Percentiles rank a stretch among this genome's conserved stretches.
phyloP scores from a whole-genome alignment of 2,329 filamentous ascomycete species.

The Bipolaris bicolor region DNA sequence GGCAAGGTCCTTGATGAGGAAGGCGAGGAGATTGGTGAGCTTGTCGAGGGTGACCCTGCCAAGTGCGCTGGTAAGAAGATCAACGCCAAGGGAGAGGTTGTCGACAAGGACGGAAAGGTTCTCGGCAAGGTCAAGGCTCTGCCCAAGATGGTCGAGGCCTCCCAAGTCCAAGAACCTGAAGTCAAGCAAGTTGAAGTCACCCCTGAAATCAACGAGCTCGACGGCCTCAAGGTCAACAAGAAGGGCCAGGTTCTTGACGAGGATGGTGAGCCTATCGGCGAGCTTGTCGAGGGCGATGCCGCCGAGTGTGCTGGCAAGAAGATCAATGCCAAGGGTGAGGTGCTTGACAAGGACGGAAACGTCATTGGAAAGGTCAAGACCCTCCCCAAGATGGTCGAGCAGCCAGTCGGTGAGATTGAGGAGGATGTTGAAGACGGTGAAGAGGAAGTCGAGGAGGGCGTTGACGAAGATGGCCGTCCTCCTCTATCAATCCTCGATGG shows the following conservation, averaged over 20 bases:
- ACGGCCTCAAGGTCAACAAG: conserved; percentile 65
- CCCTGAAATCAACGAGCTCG: conserved; percentile 55
- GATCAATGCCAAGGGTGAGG: conserved; percentile 68
- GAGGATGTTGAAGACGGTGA: conserved; percentile 39
- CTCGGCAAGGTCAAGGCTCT: conserved; percentile 65
- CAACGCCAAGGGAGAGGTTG: conserved; percentile 68
- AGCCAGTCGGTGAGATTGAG: conserved; percentile 41
- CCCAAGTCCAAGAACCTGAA: conserved; percentile 41
- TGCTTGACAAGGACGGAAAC: conserved; percentile 68
- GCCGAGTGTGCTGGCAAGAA: conserved; percentile 69
- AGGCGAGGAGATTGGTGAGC: conserved; percentile 60
- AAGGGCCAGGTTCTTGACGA: conserved; percentile 61
- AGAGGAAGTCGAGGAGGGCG: conserved; percentile 45
- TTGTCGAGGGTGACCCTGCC: conserved; percentile 63
- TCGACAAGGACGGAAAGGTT: conserved; percentile 68
- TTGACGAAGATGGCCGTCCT: conserved; percentile 50
- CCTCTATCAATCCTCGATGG: conserved; percentile 59
- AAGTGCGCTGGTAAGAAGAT: conserved; percentile 71
- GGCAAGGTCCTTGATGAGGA: conserved; percentile 60
- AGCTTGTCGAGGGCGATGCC: conserved; percentile 63
- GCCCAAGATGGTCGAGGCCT: conserved; percentile 49
- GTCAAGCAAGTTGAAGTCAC: conserved; percentile 49
- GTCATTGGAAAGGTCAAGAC: conserved; percentile 66
- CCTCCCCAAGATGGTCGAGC: conserved; percentile 53
- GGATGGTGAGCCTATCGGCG: conserved; percentile 60